phyloP scores from a whole-genome alignment of 495 filamentous ascomycete genomes.

The Talaromyces borbonicus region DNA sequence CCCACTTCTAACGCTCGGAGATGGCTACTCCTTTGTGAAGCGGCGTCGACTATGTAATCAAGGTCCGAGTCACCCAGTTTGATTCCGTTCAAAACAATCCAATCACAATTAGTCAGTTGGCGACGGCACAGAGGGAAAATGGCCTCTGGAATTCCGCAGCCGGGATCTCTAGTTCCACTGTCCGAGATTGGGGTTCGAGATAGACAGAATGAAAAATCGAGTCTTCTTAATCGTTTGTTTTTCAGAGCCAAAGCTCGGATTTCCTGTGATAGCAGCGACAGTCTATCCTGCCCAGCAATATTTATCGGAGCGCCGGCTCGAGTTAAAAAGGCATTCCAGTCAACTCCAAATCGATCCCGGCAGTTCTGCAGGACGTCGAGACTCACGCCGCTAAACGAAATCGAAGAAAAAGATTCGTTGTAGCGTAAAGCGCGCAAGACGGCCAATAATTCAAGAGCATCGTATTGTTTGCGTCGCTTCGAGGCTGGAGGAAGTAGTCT shows the following conservation, averaged over 20 bases:
- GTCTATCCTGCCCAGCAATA: constrained; percentile 46
- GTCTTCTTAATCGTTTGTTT: constrained; percentile 48
- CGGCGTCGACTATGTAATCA: constrained; percentile 59
- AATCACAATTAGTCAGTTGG: constrained; percentile 67
- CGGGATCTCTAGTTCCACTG: constrained; percentile 48
- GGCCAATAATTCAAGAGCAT: constrained; percentile 65
- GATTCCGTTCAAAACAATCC: constrained; percentile 74
- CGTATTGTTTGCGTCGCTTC: constrained; percentile 48
- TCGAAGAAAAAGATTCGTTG: constrained; percentile 78
- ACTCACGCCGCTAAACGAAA: constrained; percentile 71
- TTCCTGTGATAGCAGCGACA: constrained; percentile 63
- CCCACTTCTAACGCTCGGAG: constrained; percentile 76
- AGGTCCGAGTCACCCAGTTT: constrained; percentile 73
- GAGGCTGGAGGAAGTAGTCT: constrained; percentile 61
- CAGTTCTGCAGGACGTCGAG: constrained; percentile 57
- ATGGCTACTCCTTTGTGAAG: constrained; percentile 52
- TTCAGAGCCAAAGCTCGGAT: constrained; percentile 61
- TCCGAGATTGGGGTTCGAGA: constrained; percentile 41
- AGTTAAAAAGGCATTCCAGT: constrained; percentile 52
- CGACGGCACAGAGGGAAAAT: constrained; percentile 66
- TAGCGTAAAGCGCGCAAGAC: constrained; percentile 82
- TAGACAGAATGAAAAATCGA: constrained; percentile 55
- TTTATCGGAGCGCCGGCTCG: constrained; percentile 46
- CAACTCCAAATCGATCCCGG: constrained; percentile 49
- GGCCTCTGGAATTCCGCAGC: constrained; percentile 71